These are phyloP conservation scores for Agrocybe praecox DNA, from an alignment of 768 basidiomycete genomes.

Conservation along the genomic window DNA sequence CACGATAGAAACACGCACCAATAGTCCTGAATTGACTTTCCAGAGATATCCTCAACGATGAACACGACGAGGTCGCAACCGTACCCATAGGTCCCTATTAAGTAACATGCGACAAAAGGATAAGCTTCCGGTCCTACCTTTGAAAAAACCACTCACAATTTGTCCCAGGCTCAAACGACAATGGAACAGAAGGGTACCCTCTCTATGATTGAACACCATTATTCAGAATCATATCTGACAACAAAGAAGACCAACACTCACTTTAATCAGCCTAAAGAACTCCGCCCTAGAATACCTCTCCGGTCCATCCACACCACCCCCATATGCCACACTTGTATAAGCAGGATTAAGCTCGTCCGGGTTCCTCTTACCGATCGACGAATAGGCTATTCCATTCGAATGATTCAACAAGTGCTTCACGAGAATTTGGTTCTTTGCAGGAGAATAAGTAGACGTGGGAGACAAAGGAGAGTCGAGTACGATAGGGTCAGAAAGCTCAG, in stretches of 20 bases:
- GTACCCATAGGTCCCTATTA: constrained; percentile 30
- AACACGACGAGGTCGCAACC: constrained; percentile 28
- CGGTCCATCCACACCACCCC: constrained; percentile 1
- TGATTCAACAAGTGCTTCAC: constrained; percentile 32
- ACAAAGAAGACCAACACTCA: background rate
- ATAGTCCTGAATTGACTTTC: constrained; percentile 27
- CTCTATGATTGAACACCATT: constrained; percentile 14
- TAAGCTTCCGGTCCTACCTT: no score
- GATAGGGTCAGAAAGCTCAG: constrained; percentile 29
- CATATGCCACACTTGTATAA: constrained; percentile 17
- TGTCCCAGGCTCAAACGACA: constrained; percentile 34
- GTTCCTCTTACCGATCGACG: background rate
- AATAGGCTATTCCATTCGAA: constrained; percentile 30
- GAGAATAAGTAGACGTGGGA: constrained; percentile 14
- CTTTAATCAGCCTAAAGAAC: constrained; percentile 22
- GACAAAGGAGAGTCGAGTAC: constrained; percentile 18
- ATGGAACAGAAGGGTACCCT: constrained; percentile 22
- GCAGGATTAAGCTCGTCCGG: constrained; percentile 6
- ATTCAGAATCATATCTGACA: background rate
- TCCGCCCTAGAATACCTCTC: constrained; percentile 13
- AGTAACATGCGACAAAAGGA: background rate
- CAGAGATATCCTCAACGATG: constrained; percentile 26
- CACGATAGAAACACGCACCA: constrained; percentile 21
- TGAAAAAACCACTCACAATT: constrained; percentile 21
- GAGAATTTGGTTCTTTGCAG: constrained; percentile 24